Conservation (phyloP, 805 yeast species). For the Barnettozyma siamensis region DNA sequence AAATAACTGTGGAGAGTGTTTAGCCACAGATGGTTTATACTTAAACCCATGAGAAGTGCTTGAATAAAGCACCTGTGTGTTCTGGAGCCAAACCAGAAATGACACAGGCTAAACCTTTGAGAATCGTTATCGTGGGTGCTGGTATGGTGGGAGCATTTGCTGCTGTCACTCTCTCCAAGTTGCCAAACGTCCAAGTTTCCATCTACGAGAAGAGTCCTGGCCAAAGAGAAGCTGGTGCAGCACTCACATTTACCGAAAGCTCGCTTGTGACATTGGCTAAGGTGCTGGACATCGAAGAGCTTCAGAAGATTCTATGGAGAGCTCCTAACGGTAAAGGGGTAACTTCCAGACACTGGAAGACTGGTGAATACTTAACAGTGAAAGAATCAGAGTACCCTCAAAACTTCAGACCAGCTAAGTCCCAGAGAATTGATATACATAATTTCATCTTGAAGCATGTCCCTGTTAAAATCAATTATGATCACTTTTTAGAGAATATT, state of each 20-base stretch:
- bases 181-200: conserved; percentile 11
- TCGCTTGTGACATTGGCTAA: conserved; percentile 5
- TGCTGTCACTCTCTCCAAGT: conserved; percentile 8
- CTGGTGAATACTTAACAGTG: conserved; percentile 7
- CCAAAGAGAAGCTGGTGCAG: conserved; percentile 15
- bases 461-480: conserved; percentile 7
- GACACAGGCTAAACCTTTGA: conserved; percentile 3
- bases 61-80: no score
- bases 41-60: no score
- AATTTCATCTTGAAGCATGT: conserved; percentile 7
- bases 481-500: conserved; percentile 1
- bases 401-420: conserved; percentile 8
- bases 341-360: conserved; percentile 13
- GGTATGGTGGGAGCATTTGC: conserved; percentile 8
- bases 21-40: no score
- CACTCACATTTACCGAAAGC: conserved; percentile 12
- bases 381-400: background rate
- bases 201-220: conserved; percentile 12
- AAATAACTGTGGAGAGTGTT: no score
- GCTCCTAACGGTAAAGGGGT: conserved; percentile 2
- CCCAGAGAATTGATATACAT: conserved; percentile 11
- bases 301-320: conserved; percentile 11
- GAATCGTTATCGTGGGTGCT: conserved; percentile 5
- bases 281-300: conserved; percentile 12
- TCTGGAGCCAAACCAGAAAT: no score